phyloP scores from a whole-genome alignment of 768 basidiomycete species.

The Amanita thiersii region DNA sequence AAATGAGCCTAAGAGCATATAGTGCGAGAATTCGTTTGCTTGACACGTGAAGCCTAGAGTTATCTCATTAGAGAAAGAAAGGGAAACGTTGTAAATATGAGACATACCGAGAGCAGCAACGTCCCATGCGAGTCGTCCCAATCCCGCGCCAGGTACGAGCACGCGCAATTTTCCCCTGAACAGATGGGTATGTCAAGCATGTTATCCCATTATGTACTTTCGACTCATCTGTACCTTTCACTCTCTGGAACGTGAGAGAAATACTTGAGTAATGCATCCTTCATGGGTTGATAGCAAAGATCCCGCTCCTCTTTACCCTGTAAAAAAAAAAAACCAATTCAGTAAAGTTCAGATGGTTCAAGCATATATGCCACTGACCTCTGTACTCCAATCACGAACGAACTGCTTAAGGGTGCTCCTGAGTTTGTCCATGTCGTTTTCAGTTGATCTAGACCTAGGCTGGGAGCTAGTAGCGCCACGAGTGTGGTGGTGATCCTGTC shows the following conservation, averaged over 20 bases:
- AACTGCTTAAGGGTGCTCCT: conserved; percentile 89
- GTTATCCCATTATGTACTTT: conserved; percentile 3
- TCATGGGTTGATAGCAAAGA: conserved; percentile 73
- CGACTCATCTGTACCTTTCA: conserved; percentile 37
- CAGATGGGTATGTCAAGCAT: not conserved
- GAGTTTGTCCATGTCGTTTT: conserved; percentile 84
- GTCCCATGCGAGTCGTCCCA: conserved; percentile 85
- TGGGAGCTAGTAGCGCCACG: conserved; percentile 15
- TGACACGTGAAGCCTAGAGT: conserved; percentile 77
- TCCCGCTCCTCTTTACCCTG: conserved; percentile 77
- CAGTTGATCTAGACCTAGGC: conserved; percentile 42
- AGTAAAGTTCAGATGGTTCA: too few relatives aligned
- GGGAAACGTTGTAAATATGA: not conserved
- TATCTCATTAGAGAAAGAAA: not conserved
- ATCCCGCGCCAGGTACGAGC: conserved; percentile 84
- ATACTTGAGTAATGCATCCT: conserved; percentile 58
- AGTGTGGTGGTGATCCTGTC: conserved; percentile 29
- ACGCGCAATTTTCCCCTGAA: conserved; percentile 55
- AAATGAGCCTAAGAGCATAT: conserved; percentile 87
- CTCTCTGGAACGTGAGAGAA: conserved; percentile 48
- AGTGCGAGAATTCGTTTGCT: conserved; percentile 94
- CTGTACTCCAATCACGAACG: conserved; percentile 87
- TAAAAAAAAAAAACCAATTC: not conserved
- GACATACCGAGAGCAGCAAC: conserved; percentile 67
- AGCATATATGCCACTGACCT: too few relatives aligned